Conservation (phyloP, 2,329 filamentous ascomycete species). For the Aspergillus fructus region DNA sequence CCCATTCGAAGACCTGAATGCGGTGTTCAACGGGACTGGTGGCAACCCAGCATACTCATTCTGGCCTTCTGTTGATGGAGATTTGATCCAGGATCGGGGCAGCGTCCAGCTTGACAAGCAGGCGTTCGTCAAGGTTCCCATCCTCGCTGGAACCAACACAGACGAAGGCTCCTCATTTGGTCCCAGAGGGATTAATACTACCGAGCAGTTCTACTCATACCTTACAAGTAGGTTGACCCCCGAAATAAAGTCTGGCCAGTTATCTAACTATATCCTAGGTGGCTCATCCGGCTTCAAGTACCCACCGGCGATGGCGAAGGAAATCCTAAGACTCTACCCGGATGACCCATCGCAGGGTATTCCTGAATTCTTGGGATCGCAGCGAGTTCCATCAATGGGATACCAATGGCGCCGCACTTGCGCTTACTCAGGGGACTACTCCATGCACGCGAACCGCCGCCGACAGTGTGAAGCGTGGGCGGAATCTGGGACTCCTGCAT, state of each 20-base stretch:
- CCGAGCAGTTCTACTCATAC: slow-evolving; percentile 50
- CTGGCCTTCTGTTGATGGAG: slow-evolving; percentile 53
- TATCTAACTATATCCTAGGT: slow-evolving; percentile 13
- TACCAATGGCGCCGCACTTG: slow-evolving; percentile 55
- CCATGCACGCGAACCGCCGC: slow-evolving; percentile 58
- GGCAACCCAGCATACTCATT: slow-evolving; percentile 35
- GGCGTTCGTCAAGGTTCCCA: slow-evolving; percentile 63
- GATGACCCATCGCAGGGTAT: slow-evolving; percentile 51
- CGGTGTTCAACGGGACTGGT: slow-evolving; percentile 48
- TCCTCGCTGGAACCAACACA: slow-evolving; percentile 63
- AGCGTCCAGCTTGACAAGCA: slow-evolving; percentile 57
- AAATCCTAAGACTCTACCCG: slow-evolving; percentile 54
- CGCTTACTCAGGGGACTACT: slow-evolving; percentile 56
- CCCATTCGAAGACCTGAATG: slow-evolving; percentile 59
- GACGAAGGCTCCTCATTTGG: slow-evolving; percentile 65
- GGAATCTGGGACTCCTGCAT: slow-evolving; percentile 50
- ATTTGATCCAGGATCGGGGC: slow-evolving; percentile 55
- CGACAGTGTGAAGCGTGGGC: slow-evolving; percentile 55
- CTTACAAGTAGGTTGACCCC: slow-evolving; percentile 29
- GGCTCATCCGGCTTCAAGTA: slow-evolving; percentile 23
- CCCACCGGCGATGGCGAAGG: slow-evolving; percentile 31
- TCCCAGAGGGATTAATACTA: slow-evolving; percentile 55
- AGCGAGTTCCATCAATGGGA: slow-evolving; percentile 39
- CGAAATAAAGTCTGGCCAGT: background rate
- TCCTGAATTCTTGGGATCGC: slow-evolving; percentile 42